Evolutionary conservation across 257 asterid species (phyloP).

Genomic region (Coffea eugenioides): DNA sequence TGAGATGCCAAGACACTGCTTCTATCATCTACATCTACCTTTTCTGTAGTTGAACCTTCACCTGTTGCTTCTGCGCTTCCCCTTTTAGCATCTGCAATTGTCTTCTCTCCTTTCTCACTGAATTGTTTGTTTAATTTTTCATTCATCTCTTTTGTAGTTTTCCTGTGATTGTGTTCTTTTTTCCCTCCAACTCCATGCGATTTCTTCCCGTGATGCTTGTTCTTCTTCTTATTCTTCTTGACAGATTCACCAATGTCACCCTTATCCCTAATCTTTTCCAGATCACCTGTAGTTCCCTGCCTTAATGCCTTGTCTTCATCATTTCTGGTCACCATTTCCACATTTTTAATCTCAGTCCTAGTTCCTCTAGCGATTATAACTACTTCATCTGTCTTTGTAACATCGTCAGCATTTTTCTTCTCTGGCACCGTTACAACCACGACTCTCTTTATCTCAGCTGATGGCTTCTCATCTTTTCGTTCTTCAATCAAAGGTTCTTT

Average conservation of each 20-base stretch:
- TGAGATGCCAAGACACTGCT: background rate
- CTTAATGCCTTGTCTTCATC: background rate
- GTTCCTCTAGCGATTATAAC: conserved; percentile 12
- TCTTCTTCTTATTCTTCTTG: conserved; percentile 20
- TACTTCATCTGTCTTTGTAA: conserved; percentile 9
- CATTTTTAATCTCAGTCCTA: background rate
- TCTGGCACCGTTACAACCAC: background rate
- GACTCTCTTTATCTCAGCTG: conserved; percentile 9
- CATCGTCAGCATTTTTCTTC: conserved; percentile 2
- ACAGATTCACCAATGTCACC: conserved; percentile 8
- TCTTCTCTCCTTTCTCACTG: conserved; percentile 5
- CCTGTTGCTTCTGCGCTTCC: conserved; percentile 4
- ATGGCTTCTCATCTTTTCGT: conserved; percentile 15
- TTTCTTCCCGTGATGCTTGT: conserved; percentile 10
- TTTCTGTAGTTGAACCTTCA: background rate
- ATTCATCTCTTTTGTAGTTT: background rate
- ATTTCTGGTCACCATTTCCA: background rate
- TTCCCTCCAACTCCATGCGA: conserved; percentile 4
- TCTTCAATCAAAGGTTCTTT: conserved; percentile 10
- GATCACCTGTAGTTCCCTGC: conserved; percentile 18
- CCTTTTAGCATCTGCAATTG: conserved; percentile 16
- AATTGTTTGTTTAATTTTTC: background rate
- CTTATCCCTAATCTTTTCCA: conserved; percentile 21
- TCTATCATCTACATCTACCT: background rate
- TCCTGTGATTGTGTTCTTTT: conserved; percentile 8